Base-by-base conservation (phyloP, 441 rosid genomes). In the Kokia cookei region DNA sequence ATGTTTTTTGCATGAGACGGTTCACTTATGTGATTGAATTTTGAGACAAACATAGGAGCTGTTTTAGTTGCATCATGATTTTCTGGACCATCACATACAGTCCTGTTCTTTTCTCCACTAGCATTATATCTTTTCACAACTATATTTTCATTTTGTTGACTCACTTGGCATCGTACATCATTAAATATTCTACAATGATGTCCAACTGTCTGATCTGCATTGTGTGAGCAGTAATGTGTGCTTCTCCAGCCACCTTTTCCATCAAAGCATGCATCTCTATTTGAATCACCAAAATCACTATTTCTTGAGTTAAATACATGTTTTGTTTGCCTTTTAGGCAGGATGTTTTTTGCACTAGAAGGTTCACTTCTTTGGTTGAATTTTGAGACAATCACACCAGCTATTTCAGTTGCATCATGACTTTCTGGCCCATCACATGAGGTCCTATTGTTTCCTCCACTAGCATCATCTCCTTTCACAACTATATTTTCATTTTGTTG, bases 241-340 rank as follows among this genome's bases (percentile, higher is more conserved):
- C 87, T 87, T 86, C 89, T 84, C 97, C 99, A 94, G 48, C 90
- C 82, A 76, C 80, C 84, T 35, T 72, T 48, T 40, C 63, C 75
- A 51, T 70, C 83, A 75, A 42, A 69, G 60, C 63, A 54, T 65
- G 61, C 70, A 74, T 82, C 81, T 75, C 80, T 81, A 76, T 64
- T 59, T 35, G 76, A 72, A 82, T 73, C 64, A 78, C 75, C 79
- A 58, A 78, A 66, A 73, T 77, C 82, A 72, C 47, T 26, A 42
- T 42, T 42, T 42, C 45, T 9, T 42, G 45, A 42, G 45, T 42
- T 42, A 11, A 65, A 71, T 72, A 48, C 80, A 72, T 76, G 79
- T 47, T 77, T 84, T 64, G 71, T 85, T 81, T 80, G 83, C 82
- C 86, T 89, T 80, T 84, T 90, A 68, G 50, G 27, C 24, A 70